A percentile compares a stretch with the other conserved stretches of the same genome.
phyloP scores from a whole-genome alignment of 768 basidiomycete genomes.

The Peribolospora kevripleyi region DNA sequence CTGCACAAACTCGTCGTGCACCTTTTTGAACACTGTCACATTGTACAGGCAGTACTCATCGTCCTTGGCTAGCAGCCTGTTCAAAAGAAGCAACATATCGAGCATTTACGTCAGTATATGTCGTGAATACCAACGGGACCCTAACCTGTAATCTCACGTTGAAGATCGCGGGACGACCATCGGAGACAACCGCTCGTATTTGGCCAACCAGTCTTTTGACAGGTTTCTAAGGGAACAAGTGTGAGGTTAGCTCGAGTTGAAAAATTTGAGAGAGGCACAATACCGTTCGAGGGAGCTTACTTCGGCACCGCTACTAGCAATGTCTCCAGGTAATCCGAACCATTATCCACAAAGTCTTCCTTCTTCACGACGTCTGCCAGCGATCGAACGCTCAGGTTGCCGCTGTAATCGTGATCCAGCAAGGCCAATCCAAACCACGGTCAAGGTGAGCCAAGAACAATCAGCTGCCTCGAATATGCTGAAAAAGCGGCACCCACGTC shows the following conservation, averaged over 20 bases:
- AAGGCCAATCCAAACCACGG: not conserved
- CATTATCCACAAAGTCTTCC: conserved; percentile 46
- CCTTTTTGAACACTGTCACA: conserved; percentile 69
- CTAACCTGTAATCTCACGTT: conserved; percentile 28
- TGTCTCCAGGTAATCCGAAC: conserved; percentile 86
- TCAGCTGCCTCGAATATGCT: not conserved
- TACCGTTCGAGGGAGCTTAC: conserved; percentile 15
- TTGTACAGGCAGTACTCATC: conserved; percentile 67
- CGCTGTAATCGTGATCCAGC: conserved; percentile 26
- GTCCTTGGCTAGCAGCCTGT: conserved; percentile 52
- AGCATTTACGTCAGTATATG: not conserved
- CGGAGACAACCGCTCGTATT: conserved; percentile 60
- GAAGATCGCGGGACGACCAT: conserved; percentile 92
- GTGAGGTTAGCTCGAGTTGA: not conserved
- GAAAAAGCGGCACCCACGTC: conserved; percentile 29
- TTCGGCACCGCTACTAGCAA: conserved; percentile 79
- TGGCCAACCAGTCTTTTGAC: conserved; percentile 64
- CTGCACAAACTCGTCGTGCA: conserved; percentile 77
- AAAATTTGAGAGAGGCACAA: conserved; percentile 20
- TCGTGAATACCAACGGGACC: not conserved
- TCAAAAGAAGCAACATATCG: not conserved
- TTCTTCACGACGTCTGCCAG: conserved; percentile 60
- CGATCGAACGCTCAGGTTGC: conserved; percentile 78
- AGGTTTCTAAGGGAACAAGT: conserved; percentile 30
- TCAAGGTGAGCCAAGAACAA: not conserved